Conservation (phyloP, 192 early-diverging fungal species). For the Rhizoclosmatium globosum region DNA sequence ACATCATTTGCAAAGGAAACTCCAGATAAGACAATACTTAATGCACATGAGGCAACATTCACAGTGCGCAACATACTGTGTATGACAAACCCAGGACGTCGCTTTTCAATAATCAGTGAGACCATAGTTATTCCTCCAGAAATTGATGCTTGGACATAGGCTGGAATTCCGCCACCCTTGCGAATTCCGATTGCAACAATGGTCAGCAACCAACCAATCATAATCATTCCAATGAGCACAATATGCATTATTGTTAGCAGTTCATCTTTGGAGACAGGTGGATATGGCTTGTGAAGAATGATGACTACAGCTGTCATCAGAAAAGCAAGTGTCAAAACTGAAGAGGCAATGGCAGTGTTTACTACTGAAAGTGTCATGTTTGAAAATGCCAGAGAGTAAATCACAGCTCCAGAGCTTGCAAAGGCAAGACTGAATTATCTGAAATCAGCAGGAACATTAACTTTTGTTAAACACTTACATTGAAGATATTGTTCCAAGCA, state of each 20-base stretch:
- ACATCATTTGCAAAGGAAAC: slow-evolving; percentile 14
- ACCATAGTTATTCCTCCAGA: slow-evolving; percentile 9
- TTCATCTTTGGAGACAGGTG: slow-evolving; percentile 34
- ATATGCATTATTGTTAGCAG: slow-evolving; percentile 19
- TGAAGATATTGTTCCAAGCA: slow-evolving; percentile 15
- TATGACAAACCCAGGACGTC: slow-evolving; percentile 12
- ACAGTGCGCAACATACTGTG: not conserved
- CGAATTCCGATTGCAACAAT: slow-evolving; percentile 22
- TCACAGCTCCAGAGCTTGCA: slow-evolving; percentile 2
- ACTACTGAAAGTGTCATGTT: not conserved
- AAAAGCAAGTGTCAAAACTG: not conserved
- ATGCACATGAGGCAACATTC: not conserved
- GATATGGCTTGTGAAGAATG: slow-evolving; percentile 32
- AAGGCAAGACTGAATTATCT: not conserved
- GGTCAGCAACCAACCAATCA: slow-evolving; percentile 12
- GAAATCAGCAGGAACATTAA: not conserved
- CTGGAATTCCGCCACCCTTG: slow-evolving; percentile 20
- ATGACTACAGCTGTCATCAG: not conserved
- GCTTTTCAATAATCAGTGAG: slow-evolving; percentile 14
- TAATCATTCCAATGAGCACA: slow-evolving; percentile 17
- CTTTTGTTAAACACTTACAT: not conserved
- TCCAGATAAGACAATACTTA: not conserved
- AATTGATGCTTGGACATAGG: slow-evolving; percentile 2
- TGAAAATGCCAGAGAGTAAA: slow-evolving; percentile 10
- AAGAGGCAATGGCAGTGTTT: slow-evolving; percentile 3